These are phyloP conservation scores for Hymenoscyphus repandus DNA, from an alignment of 2,329 filamentous ascomycete genomes.

Conservation along the genomic window DNA sequence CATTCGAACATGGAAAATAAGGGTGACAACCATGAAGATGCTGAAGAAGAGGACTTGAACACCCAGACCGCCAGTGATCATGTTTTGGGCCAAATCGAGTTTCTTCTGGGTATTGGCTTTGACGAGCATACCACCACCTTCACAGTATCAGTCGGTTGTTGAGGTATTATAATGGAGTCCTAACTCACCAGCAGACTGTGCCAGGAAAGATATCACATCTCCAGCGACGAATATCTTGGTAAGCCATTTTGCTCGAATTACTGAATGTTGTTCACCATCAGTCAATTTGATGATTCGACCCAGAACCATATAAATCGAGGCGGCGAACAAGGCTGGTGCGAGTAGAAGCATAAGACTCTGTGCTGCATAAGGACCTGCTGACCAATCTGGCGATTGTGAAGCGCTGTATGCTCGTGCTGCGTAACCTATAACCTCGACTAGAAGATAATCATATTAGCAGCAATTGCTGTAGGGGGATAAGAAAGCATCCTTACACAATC, in stretches of 20 bases:
- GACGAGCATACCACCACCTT: conserved; percentile 28
- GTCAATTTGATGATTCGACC: conserved; percentile 34
- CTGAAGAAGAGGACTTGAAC: conserved; percentile 47
- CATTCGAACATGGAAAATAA: conserved; percentile 40
- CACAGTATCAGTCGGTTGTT: neutral
- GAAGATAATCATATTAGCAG: neutral
- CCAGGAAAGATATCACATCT: conserved; percentile 41
- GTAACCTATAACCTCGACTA: conserved; percentile 38
- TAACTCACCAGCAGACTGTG: conserved; percentile 31
- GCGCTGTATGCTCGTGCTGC: conserved; percentile 24
- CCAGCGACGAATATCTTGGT: conserved; percentile 43
- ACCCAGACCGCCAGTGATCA: conserved; percentile 43
- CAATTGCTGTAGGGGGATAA: no score
- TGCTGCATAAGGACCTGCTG: conserved; percentile 31
- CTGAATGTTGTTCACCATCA: conserved; percentile 35
- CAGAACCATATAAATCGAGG: conserved; percentile 38
- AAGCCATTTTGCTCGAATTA: conserved; percentile 37
- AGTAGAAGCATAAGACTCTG: conserved; percentile 34
- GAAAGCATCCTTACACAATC: conserved; percentile 37
- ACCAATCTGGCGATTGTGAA: conserved; percentile 21
- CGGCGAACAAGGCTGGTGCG: conserved; percentile 36
- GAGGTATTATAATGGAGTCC: neutral
- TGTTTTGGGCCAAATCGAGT: conserved; percentile 32
- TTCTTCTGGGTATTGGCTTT: conserved; percentile 13
- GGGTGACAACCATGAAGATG: conserved; percentile 41